Evolutionary conservation across 139 green algal species (phyloP).

Genomic region (Coccomyxa sp.): DNA sequence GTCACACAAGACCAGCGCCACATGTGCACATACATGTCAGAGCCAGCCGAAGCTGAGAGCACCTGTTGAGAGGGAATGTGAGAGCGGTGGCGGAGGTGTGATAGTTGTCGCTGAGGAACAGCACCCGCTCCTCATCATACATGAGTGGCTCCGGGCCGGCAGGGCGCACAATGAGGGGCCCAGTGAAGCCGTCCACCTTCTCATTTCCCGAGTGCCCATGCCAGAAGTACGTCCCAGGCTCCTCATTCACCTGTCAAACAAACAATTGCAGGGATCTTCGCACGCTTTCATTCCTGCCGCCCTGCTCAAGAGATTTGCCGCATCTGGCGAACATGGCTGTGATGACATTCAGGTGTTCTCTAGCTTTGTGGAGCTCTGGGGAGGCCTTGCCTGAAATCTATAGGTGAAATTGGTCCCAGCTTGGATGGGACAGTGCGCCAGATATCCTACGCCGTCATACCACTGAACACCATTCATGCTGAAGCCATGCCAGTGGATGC

Average conservation of each 20-base stretch:
- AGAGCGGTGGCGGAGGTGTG: slow-evolving; percentile 3
- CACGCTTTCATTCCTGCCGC: too few species aligned
- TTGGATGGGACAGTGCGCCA: slow-evolving; percentile 40
- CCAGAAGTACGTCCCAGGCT: slow-evolving; percentile 51
- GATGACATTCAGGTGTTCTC: too few species aligned
- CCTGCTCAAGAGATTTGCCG: too few species aligned
- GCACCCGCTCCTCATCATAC: slow-evolving; percentile 33
- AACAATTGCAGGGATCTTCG: too few species aligned
- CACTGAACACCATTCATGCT: slow-evolving; percentile 22
- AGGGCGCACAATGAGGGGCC: slow-evolving; percentile 47
- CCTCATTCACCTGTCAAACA: slow-evolving; percentile 32
- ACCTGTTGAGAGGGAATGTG: slow-evolving; percentile 1
- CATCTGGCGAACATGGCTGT: too few species aligned
- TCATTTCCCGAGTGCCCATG: slow-evolving; percentile 47
- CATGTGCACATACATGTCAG: neutral
- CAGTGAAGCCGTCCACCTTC: slow-evolving; percentile 50
- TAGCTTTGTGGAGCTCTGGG: too few species aligned
- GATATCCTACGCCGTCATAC: slow-evolving; percentile 31
- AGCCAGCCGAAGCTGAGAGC: neutral
- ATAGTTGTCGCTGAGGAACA: slow-evolving; percentile 48
- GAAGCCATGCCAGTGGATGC: slow-evolving; percentile 53
- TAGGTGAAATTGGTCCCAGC: slow-evolving; percentile 27
- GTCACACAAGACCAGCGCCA: neutral
- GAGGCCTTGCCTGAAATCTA: slow-evolving; percentile 11
- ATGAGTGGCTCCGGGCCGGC: neutral